These are phyloP conservation scores for Fusarium transvaalense DNA, from an alignment of 2,329 filamentous ascomycete genomes.

Conservation along the genomic window DNA sequence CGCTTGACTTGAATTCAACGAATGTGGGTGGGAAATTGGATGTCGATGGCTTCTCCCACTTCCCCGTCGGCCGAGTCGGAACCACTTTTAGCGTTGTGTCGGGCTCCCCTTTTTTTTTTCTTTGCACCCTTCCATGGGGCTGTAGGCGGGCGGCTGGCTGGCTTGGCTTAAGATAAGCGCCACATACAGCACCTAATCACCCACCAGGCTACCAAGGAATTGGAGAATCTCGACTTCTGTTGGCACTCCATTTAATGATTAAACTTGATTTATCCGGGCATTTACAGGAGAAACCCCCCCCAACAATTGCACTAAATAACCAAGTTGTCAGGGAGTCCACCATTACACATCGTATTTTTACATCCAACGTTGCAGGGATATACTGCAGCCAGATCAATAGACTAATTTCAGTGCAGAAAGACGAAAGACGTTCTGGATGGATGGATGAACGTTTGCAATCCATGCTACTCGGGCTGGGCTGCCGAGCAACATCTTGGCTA, in stretches of 20 bases:
- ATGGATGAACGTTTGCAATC: neutral
- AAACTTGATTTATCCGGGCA: slow-evolving; percentile 1
- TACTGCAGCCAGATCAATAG: slow-evolving; percentile 11
- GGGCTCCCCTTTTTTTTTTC: slow-evolving; percentile 41
- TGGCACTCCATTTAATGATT: slow-evolving; percentile 11
- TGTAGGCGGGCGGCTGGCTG: slow-evolving; percentile 4
- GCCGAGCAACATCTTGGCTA: neutral
- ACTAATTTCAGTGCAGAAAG: slow-evolving; percentile 35
- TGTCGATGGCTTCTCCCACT: slow-evolving; percentile 47
- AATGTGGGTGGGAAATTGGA: slow-evolving; percentile 47
- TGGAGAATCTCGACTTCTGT: slow-evolving; percentile 25
- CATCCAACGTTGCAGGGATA: slow-evolving; percentile 21
- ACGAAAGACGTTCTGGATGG: neutral
- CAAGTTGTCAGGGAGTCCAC: slow-evolving; percentile 14
- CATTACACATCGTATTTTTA: slow-evolving; percentile 20
- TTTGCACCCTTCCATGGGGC: slow-evolving; percentile 14
- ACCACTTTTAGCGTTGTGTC: slow-evolving; percentile 43
- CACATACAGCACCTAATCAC: slow-evolving; percentile 8
- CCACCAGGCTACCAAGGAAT: neutral
- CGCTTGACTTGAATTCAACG: slow-evolving; percentile 31
- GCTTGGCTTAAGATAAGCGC: slow-evolving; percentile 25
- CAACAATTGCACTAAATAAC: slow-evolving; percentile 12
- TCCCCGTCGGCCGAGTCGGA: slow-evolving; percentile 39
- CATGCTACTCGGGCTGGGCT: neutral
- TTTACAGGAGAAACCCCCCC: slow-evolving; percentile 19